phyloP scores from a whole-genome alignment of 192 early-diverging fungal species.

The Rhizophagus sp. region DNA sequence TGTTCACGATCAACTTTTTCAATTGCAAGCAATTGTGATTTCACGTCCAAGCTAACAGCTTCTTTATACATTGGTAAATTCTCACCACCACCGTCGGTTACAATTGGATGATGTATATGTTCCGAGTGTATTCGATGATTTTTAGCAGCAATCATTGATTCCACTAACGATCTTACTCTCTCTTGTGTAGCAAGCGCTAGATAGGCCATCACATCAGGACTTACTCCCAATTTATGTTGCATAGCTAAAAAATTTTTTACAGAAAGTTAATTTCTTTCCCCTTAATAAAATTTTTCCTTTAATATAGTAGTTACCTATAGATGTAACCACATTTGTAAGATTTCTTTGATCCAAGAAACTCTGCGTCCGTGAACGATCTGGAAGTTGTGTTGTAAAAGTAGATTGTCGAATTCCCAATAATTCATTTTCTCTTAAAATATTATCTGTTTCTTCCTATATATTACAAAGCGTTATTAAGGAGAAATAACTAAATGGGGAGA shows the following conservation, averaged over 20 bases:
- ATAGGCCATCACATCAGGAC: constrained; percentile 61
- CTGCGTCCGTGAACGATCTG: constrained; percentile 40
- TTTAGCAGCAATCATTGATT: constrained; percentile 69
- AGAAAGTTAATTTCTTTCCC: neutral
- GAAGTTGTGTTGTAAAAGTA: constrained; percentile 21
- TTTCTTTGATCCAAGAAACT: constrained; percentile 48
- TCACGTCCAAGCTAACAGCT: constrained; percentile 63
- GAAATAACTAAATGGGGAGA: neutral
- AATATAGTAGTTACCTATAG: constrained; percentile 41
- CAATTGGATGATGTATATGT: constrained; percentile 58
- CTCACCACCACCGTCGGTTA: constrained; percentile 42
- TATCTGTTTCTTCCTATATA: constrained; percentile 55
- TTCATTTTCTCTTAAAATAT: constrained; percentile 50
- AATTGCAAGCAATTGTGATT: constrained; percentile 68
- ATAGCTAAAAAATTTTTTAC: constrained; percentile 30
- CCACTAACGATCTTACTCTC: constrained; percentile 59
- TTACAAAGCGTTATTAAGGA: neutral
- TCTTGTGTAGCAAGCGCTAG: constrained; percentile 72
- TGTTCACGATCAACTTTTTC: constrained; percentile 68
- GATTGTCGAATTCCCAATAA: constrained; percentile 29
- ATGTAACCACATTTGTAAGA: constrained; percentile 39
- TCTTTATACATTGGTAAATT: constrained; percentile 71
- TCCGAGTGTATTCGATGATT: constrained; percentile 70
- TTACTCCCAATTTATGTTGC: constrained; percentile 43
- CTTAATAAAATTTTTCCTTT: neutral